Conservation (phyloP, 2,329 filamentous ascomycete species). For the Cladosporium sp. region DNA sequence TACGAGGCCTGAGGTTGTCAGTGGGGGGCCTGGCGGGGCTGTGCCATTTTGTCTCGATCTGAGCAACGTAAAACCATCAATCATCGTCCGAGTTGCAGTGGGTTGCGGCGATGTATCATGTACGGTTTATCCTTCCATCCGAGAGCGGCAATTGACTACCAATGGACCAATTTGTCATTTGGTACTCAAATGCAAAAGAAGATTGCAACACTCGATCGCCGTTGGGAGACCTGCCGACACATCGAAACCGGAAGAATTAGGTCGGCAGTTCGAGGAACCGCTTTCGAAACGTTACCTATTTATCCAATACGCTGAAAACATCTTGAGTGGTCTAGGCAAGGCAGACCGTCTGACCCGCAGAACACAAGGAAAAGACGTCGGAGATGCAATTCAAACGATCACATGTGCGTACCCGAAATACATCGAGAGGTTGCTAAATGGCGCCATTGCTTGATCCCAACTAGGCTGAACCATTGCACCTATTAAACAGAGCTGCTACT, state of each 20-base stretch:
- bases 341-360: neutral
- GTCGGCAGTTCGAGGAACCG: slow-evolving; percentile 1
- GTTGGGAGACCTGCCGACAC: too few relatives aligned
- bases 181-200: too few relatives aligned
- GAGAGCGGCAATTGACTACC: neutral
- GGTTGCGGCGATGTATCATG: neutral
- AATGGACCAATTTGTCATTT: neutral
- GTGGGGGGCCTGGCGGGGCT: neutral
- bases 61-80: neutral
- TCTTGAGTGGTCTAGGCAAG: neutral
- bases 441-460: slow-evolving; percentile 8
- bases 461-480: slow-evolving; percentile 12
- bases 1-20: neutral
- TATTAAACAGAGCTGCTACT: slow-evolving; percentile 6
- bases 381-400: slow-evolving; percentile 4
- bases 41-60: neutral
- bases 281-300: slow-evolving; percentile 1
- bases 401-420: slow-evolving; percentile 9
- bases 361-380: neutral
- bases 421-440: slow-evolving; percentile 2
- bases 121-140: neutral
- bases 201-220: too few relatives aligned
- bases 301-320: slow-evolving; percentile 1
- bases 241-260: neutral
- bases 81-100: neutral